Evolutionary conservation across 345 rosid species (phyloP), one percentile per base, ranked within the genome.

Genomic region (Cardiospermum halicacabum): DNA sequence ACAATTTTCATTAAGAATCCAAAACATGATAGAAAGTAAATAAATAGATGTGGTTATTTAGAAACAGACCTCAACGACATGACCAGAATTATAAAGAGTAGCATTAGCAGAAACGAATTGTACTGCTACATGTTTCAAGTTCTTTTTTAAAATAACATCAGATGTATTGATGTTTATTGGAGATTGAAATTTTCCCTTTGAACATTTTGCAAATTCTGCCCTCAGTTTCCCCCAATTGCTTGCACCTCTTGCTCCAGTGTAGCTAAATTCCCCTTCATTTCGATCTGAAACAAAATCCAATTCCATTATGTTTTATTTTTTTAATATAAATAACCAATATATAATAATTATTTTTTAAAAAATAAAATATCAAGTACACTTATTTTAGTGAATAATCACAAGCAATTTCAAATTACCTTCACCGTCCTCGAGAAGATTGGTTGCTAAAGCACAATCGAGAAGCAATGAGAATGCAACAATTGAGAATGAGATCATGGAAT

Each of bases 101-200:
- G 89, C 91, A 12, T 83, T 83, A 15, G 81, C 69, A 51, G 64
- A 28, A 25, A 42, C 25, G 66, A 88, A 91, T 3, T 64, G 54
- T 24, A 77, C 75, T 67, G 37, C 34, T 13, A 86, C 61, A 18
- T 83, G 54, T 54, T 53, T 53, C 55, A 83, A 68, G 2, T 16
- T 62, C 45, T 58, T 59, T 68, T 67, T 72, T 12, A 24, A n/a
- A 16, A 72, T 73, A 1, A 67, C 59, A 28, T 67, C 49, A 15
- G 65, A 58, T 69, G 22, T 66, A 10, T 48, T 66, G 21, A 91
- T 80, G 75, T 91, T 62, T 48, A 91, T 63, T 0, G 96, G 97
- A 63, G 97, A 91, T 48, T 91, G 97, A 11, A 48, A 11, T 66
- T 74, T 82, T 43, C 93, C 96, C 0, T 54, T 13, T 1, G 83